These are phyloP conservation scores for Phytopythium delawarense DNA, from an alignment of 352 stramenopile species.

Conservation along the genomic window DNA sequence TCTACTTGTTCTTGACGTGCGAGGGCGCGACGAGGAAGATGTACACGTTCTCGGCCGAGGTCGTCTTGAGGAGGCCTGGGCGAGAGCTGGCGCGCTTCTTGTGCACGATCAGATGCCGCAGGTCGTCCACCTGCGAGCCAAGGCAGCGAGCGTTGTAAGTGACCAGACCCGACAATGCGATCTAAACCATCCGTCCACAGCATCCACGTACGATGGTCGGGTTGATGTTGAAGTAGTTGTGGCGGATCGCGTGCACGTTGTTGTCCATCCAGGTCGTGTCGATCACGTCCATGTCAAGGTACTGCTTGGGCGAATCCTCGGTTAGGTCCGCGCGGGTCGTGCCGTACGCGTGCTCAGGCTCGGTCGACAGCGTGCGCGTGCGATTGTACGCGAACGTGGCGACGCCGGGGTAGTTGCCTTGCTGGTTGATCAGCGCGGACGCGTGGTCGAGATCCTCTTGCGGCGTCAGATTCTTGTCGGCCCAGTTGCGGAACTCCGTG, in stretches of 20 bases:
- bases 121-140: conserved; percentile 41
- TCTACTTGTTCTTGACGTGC: conserved; percentile 63
- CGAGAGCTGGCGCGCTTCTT: conserved; percentile 49
- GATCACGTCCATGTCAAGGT: conserved; percentile 84
- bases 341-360: conserved; percentile 20
- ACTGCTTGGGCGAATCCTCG: conserved; percentile 26
- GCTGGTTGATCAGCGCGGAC: conserved; percentile 50
- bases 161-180: no score
- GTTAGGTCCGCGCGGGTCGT: conserved; percentile 11
- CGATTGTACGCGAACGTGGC: conserved; percentile 53
- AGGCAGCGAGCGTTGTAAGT: not conserved
- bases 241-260: conserved; percentile 78
- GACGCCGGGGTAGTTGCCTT: conserved; percentile 48
- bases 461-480: conserved; percentile 31
- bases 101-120: conserved; percentile 55
- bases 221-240: conserved; percentile 89
- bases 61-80: conserved; percentile 51
- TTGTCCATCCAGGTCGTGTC: conserved; percentile 87
- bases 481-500: conserved; percentile 35
- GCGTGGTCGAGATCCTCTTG: conserved; percentile 47
- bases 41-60: conserved; percentile 61
- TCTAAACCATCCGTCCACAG: not conserved
- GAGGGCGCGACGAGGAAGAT: conserved; percentile 72
- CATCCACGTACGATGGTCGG: conserved; percentile 53
- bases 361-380: conserved; percentile 10